These are phyloP conservation scores for Pistacia integerrima DNA, from an alignment of 345 rosid species.

Conservation along the genomic window DNA sequence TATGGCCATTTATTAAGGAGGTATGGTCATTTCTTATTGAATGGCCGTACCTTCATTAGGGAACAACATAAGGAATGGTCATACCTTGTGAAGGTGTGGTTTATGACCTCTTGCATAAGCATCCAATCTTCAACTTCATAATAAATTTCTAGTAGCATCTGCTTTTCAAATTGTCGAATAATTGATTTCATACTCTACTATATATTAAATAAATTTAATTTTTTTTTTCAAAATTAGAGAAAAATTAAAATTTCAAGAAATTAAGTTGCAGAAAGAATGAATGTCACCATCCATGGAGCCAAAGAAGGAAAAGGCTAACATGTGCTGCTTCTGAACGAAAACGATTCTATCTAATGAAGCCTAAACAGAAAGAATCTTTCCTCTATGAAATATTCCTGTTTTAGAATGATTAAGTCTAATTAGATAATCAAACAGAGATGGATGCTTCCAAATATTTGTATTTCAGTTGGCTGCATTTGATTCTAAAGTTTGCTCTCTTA, in stretches of 20 bases:
- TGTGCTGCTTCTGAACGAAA: slow-evolving; percentile 21
- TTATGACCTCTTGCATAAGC: neutral
- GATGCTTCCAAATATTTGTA: slow-evolving; percentile 5
- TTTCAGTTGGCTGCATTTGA: neutral
- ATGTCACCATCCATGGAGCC: slow-evolving; percentile 15
- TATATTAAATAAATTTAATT: too few species aligned
- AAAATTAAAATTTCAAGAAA: neutral
- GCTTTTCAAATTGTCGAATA: too few species aligned
- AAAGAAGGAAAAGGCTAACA: slow-evolving; percentile 6
- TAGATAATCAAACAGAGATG: slow-evolving; percentile 3
- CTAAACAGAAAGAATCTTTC: slow-evolving; percentile 20
- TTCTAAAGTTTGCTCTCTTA: too few species aligned
- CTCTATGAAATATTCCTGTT: neutral
- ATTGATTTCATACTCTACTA: too few species aligned
- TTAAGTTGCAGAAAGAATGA: slow-evolving; percentile 3
- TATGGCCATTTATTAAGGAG: too few species aligned
- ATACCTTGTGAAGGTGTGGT: neutral
- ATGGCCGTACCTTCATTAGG: too few species aligned
- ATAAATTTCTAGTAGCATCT: neutral
- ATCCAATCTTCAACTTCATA: neutral
- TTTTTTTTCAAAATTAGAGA: too few species aligned
- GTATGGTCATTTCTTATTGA: too few species aligned
- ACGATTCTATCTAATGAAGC: slow-evolving; percentile 11
- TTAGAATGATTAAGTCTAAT: slow-evolving; percentile 9
- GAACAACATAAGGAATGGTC: too few species aligned